Conservation (phyloP, 2,329 filamentous ascomycete species). For the Apiospora phragmitis region DNA sequence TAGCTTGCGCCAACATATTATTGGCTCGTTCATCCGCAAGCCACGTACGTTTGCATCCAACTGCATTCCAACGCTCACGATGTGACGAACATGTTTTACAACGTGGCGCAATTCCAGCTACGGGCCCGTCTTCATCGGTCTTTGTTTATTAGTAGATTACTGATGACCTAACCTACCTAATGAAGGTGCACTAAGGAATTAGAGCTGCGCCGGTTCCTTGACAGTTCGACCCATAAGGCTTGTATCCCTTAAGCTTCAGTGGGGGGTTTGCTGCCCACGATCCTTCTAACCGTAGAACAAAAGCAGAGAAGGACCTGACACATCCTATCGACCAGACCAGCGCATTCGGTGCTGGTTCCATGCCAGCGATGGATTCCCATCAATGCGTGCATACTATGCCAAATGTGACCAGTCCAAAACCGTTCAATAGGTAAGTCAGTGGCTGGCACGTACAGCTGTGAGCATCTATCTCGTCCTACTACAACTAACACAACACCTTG, state of each 20-base stretch:
- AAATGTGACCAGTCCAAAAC: neutral
- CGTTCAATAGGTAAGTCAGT: neutral
- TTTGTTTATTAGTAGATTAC: neutral
- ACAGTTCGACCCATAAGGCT: neutral
- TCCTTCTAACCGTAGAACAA: neutral
- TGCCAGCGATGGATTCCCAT: neutral
- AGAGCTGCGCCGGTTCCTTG: neutral
- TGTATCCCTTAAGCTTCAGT: neutral
- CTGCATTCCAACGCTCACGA: neutral
- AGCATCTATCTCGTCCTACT: neutral
- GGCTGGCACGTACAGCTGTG: neutral
- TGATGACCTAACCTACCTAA: neutral
- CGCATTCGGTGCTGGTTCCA: neutral
- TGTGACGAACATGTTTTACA: neutral
- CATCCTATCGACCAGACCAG: neutral
- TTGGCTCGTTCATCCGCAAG: neutral
- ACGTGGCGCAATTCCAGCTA: neutral
- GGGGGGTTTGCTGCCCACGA: neutral
- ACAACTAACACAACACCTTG: neutral
- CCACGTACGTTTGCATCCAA: neutral
- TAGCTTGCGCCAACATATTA: neutral
- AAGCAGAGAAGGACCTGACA: neutral
- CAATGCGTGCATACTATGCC: neutral
- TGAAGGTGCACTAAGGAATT: neutral
- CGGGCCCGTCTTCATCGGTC: neutral